These are phyloP conservation scores for Lactarius sanguifluus DNA, from an alignment of 768 basidiomycete species.

Conservation along the genomic window DNA sequence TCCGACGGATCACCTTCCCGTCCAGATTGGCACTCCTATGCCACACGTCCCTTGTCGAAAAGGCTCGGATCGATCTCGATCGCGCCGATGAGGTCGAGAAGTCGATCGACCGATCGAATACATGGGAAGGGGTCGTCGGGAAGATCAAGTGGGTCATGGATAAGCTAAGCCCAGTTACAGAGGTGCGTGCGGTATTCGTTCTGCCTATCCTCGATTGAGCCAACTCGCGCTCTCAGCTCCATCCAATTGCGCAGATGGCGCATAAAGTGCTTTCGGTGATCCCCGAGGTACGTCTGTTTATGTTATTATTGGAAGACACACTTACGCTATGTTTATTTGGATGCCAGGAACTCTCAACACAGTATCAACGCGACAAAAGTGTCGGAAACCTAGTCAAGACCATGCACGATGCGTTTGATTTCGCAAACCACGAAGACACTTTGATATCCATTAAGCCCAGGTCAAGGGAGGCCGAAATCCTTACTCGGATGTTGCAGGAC, in stretches of 20 bases:
- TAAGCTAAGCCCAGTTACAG: not conserved
- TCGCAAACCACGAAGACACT: not conserved
- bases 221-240: not conserved
- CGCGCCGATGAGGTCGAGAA: not conserved
- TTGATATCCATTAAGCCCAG: not conserved
- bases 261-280: not conserved
- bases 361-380: not conserved
- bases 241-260: not conserved
- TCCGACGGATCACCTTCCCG: not conserved
- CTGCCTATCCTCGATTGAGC: not conserved
- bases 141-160: not conserved
- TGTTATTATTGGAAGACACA: not conserved
- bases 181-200: not conserved
- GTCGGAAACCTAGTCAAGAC: not conserved
- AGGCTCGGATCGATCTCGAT: not conserved
- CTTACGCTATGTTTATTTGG: not conserved
- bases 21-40: not conserved
- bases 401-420: slow-evolving; percentile 1
- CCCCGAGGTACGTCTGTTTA: not conserved
- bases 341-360: not conserved
- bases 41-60: not conserved
- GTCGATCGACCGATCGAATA: not conserved
- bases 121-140: not conserved
- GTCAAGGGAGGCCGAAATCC: not conserved
- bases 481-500: not conserved